phyloP scores from a whole-genome alignment of 73 alveolate genomes.

The Paramecium tetraurelia region DNA sequence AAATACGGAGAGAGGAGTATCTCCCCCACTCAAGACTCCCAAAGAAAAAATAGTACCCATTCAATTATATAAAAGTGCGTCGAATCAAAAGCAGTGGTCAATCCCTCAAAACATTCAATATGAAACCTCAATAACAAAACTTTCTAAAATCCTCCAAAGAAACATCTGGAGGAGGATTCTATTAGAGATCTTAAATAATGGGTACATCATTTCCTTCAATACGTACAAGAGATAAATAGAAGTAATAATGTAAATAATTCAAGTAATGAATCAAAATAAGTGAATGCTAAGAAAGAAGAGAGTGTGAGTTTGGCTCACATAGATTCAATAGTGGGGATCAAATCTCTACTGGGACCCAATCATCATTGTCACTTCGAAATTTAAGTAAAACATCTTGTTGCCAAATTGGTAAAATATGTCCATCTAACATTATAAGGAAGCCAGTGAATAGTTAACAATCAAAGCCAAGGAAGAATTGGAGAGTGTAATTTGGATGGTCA shows the following conservation, averaged over 20 bases:
- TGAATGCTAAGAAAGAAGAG: background rate
- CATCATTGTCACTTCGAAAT: conserved; percentile 24
- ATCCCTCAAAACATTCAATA: background rate
- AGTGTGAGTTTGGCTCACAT: background rate
- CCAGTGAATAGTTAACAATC: background rate
- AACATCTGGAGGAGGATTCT: conserved; percentile 40
- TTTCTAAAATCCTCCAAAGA: background rate
- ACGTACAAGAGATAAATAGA: background rate
- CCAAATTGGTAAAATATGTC: background rate
- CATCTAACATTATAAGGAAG: background rate
- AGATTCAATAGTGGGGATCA: background rate
- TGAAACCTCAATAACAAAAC: background rate
- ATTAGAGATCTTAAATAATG: conserved; percentile 36
- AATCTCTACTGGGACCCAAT: background rate
- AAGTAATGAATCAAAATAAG: background rate
- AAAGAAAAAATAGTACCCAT: background rate
- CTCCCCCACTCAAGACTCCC: background rate
- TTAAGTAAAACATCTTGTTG: background rate
- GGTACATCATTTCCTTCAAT: conserved; percentile 23
- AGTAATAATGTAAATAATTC: background rate
- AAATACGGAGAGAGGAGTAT: background rate
- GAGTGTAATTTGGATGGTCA: background rate
- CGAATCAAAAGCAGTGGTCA: background rate
- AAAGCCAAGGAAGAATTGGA: conserved; percentile 6
- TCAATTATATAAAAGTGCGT: background rate